Percentiles rank a stretch among this genome's conserved stretches.
Conservation (phyloP, 192 early-diverging fungal species). For the Dispira simplex region DNA sequence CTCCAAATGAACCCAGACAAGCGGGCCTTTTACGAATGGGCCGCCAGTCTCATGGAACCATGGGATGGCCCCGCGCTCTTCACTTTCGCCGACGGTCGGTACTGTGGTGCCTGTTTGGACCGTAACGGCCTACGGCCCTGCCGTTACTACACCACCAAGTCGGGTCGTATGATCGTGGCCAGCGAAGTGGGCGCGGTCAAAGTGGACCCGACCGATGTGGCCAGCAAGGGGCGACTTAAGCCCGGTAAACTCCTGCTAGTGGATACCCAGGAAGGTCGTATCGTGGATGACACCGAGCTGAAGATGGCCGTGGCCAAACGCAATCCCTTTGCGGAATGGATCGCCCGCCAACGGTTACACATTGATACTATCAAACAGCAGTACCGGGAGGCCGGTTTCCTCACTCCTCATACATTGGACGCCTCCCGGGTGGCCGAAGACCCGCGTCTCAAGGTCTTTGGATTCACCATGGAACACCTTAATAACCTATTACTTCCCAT, state of each 20-base stretch:
- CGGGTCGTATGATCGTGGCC: conserved; percentile 94
- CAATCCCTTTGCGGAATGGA: conserved; percentile 71
- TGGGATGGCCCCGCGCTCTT: conserved; percentile 98
- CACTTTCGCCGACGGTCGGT: conserved; percentile 94
- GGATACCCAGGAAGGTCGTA: conserved; percentile 74
- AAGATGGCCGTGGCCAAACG: conserved; percentile 58
- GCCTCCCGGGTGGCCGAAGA: conserved; percentile 46
- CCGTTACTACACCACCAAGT: conserved; percentile 85
- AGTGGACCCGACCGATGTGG: conserved; percentile 61
- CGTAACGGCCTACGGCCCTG: conserved; percentile 97
- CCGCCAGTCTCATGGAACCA: conserved; percentile 92
- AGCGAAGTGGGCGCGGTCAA: conserved; percentile 89
- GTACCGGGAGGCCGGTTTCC: conserved; percentile 17
- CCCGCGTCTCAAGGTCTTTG: conserved; percentile 70
- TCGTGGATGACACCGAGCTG: conserved; percentile 84
- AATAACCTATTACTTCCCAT: conserved; percentile 81
- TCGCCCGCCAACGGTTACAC: conserved; percentile 64
- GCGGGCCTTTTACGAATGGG: conserved; percentile 95
- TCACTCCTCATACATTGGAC: conserved; percentile 36
- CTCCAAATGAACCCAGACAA: conserved; percentile 63
- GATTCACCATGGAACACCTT: conserved; percentile 86
- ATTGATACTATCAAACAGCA: conserved; percentile 38
- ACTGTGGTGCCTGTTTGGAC: conserved; percentile 95
- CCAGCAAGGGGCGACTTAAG: conserved; percentile 85
- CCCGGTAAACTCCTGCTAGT: conserved; percentile 97